Evolutionary conservation across 2,329 filamentous ascomycete species (phyloP), one percentile per base, ranked within the genome.

Genomic region (Aspergillus sp.): DNA sequence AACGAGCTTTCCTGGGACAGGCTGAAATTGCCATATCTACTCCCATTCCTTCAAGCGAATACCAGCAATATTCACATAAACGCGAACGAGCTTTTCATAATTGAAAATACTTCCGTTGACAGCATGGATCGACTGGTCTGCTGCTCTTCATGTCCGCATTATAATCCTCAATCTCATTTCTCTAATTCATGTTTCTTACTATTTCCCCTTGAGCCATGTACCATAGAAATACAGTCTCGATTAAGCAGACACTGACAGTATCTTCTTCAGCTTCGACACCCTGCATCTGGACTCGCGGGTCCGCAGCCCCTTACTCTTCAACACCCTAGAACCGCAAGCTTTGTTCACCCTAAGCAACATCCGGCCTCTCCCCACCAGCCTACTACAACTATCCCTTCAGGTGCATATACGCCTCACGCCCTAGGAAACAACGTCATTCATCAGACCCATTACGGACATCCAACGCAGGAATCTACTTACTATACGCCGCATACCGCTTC

Each of bases 401-500:
- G 56, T 30, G 53, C 66, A 40, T 68, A 66, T 47, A 47, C 61
- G 11, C 40, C 59, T 10, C 57, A 64, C 29, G 42, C 56, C 10
- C 33, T 67, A 43, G 59, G 55, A 19, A 68, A 61, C 57, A 70
- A 73, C 51, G 62, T 72, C 29, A 65, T 73, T 43, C 75, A 77
- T 50, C 74, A 71, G 40, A 72, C 75, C 45, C 70, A 73, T n/a
- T 93, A 93, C 69, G 81, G 85, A 51, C 78, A 82, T 51, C 74
- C 82, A 45, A 75, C 78, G 39, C 80, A 82, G 60, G 86, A 94
- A 56, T 71, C 86, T 41, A 77, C 82, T 37, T 82, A 79, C 58
- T 95, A 91, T 69, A 82, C 86, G 62, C 80, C 85, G 46, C 87
- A 93, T 63, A 81, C 86, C 51, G 88, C 83, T 65, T 81, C 88